Conservation (phyloP, 106 monocot species). For the Phalaenopsis equestris region DNA sequence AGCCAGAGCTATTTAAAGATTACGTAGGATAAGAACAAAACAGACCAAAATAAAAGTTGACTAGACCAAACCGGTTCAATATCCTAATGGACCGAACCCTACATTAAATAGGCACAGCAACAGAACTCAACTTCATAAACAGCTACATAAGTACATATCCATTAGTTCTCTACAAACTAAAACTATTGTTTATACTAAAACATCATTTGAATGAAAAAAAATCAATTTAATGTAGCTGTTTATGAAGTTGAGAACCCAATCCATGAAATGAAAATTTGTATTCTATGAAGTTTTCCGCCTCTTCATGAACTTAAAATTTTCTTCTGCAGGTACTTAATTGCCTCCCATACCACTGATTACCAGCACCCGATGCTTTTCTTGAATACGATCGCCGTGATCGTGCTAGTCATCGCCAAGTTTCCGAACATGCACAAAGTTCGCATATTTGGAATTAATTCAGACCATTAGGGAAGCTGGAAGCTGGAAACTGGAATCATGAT, state of each 20-base stretch:
- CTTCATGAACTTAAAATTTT: not conserved
- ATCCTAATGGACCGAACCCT: too few relatives aligned
- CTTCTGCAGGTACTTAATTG: constrained; percentile 60
- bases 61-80: too few relatives aligned
- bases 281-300: not conserved
- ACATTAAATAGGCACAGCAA: too few relatives aligned
- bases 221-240: too few relatives aligned
- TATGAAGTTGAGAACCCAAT: not conserved
- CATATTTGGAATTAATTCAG: constrained; percentile 64
- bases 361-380: constrained; percentile 63
- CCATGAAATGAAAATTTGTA: not conserved
- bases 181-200: too few relatives aligned
- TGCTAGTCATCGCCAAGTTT: constrained; percentile 62
- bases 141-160: not conserved
- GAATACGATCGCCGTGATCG: constrained; percentile 51
- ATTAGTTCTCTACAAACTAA: too few relatives aligned
- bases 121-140: not conserved
- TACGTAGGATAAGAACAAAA: too few relatives aligned
- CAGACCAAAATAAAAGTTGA: too few relatives aligned
- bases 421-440: constrained; percentile 88
- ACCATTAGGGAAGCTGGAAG: not conserved
- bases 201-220: too few relatives aligned
- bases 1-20: too few relatives aligned
- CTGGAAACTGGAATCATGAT: not conserved
- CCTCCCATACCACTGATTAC: constrained; percentile 75